phyloP scores from a whole-genome alignment of 352 stramenopile species.

The Globisporangium carolinianum region DNA sequence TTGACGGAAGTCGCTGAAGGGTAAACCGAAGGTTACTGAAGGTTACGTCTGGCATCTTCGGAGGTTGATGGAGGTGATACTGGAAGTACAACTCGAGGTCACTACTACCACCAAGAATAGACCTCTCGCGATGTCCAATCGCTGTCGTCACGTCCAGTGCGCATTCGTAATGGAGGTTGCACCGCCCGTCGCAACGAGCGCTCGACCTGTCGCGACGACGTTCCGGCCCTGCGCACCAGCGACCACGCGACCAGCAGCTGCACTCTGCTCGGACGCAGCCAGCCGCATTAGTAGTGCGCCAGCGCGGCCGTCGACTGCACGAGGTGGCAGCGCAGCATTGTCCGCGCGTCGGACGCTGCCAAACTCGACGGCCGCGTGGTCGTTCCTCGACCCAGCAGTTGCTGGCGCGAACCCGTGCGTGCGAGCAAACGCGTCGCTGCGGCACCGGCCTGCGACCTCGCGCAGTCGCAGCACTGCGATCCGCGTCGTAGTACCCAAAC shows the following conservation, averaged over 20 bases:
- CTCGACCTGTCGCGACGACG: not conserved
- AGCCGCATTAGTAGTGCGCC: not conserved
- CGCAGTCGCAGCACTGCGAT: slow-evolving; percentile 1
- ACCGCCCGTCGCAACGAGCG: slow-evolving; percentile 5
- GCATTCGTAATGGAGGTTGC: slow-evolving; percentile 3
- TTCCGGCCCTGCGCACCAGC: slow-evolving; percentile 1
- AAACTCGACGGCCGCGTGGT: slow-evolving; percentile 4
- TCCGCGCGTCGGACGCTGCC: not conserved
- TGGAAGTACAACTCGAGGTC: no score
- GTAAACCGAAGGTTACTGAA: no score
- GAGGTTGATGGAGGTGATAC: no score
- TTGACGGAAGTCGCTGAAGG: no score
- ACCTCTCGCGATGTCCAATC: no score
- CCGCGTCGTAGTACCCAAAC: not conserved
- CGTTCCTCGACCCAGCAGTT: not conserved
- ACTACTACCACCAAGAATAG: no score
- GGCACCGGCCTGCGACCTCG: slow-evolving; percentile 5
- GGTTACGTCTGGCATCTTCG: no score
- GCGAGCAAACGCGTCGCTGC: not conserved
- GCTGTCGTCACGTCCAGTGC: no score
- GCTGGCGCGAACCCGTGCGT: not conserved
- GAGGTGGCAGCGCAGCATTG: not conserved
- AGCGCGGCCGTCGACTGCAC: not conserved
- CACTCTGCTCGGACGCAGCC: not conserved
- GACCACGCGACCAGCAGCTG: not conserved